Percentiles rank a stretch among this genome's conserved stretches.
Evolutionary conservation across 2,329 filamentous ascomycete species (phyloP).

Genomic region (Colletotrichum filicis): DNA sequence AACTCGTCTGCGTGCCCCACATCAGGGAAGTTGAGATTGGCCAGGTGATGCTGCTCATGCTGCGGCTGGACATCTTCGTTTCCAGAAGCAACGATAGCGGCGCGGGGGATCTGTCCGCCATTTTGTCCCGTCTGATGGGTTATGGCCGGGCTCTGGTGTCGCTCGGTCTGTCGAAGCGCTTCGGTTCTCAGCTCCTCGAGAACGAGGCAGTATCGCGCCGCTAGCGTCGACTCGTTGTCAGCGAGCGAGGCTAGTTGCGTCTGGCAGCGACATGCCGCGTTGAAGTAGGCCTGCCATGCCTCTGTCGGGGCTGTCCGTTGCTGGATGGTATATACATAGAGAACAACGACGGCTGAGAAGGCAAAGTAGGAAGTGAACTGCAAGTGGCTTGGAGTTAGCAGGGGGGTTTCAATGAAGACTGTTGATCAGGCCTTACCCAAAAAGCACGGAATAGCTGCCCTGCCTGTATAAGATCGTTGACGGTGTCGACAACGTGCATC

Average conservation of each 20-base stretch:
- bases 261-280: slow-evolving; percentile 52
- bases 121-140: slow-evolving; percentile 1
- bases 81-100: neutral
- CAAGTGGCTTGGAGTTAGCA: neutral
- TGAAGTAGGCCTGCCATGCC: slow-evolving; percentile 44
- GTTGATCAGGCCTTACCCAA: slow-evolving; percentile 46
- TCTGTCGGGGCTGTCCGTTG: slow-evolving; percentile 41
- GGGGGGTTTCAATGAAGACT: neutral
- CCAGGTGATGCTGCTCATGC: slow-evolving; percentile 2
- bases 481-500: slow-evolving; percentile 48
- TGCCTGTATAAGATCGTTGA: slow-evolving; percentile 50
- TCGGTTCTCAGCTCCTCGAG: slow-evolving; percentile 46
- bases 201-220: slow-evolving; percentile 54
- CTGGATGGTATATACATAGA: slow-evolving; percentile 58
- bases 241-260: slow-evolving; percentile 50
- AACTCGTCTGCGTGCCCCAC: slow-evolving; percentile 14
- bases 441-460: slow-evolving; percentile 52
- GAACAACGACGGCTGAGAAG: slow-evolving; percentile 55
- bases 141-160: neutral
- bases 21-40: slow-evolving; percentile 10
- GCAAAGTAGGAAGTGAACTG: slow-evolving; percentile 55
- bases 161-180: slow-evolving; percentile 28
- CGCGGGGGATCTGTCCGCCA: neutral
- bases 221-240: slow-evolving; percentile 48
- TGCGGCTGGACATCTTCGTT: slow-evolving; percentile 5